Conservation (phyloP, 129 eudicot species). For the Heracleum sosnowskyi region DNA sequence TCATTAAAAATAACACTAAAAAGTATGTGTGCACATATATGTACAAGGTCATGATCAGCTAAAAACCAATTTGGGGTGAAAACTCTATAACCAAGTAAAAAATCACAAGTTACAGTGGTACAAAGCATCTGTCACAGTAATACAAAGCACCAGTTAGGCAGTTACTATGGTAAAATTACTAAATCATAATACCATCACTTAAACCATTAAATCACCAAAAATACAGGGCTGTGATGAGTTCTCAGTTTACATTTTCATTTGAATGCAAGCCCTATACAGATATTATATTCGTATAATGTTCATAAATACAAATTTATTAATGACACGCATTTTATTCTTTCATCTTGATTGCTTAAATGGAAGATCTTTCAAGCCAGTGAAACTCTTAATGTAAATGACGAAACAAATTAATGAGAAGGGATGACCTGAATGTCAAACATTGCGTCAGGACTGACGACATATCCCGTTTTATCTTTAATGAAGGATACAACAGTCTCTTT, state of each 20-base stretch:
- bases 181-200: too few species aligned
- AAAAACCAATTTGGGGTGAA: too few species aligned
- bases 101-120: too few species aligned
- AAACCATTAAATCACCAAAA: too few species aligned
- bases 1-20: too few species aligned
- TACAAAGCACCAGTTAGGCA: too few species aligned
- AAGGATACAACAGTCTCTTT: conserved; percentile 65
- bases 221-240: too few species aligned
- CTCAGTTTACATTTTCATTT: too few species aligned
- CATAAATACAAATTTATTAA: not conserved
- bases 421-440: conserved; percentile 93
- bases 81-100: too few species aligned
- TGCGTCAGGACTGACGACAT: conserved; percentile 74
- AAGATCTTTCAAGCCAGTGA: not conserved
- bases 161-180: too few species aligned
- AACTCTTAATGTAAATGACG: not conserved
- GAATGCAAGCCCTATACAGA: too few species aligned
- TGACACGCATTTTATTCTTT: not conserved
- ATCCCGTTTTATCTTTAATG: conserved; percentile 78
- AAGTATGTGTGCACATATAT: not conserved
- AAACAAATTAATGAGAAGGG: not conserved
- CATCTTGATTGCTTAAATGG: not conserved
- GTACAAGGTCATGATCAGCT: not conserved
- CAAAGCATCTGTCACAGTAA: too few species aligned
- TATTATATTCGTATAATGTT: not conserved